phyloP scores from a whole-genome alignment of 2,329 filamentous ascomycete species.

The Fusarium virguliforme region DNA sequence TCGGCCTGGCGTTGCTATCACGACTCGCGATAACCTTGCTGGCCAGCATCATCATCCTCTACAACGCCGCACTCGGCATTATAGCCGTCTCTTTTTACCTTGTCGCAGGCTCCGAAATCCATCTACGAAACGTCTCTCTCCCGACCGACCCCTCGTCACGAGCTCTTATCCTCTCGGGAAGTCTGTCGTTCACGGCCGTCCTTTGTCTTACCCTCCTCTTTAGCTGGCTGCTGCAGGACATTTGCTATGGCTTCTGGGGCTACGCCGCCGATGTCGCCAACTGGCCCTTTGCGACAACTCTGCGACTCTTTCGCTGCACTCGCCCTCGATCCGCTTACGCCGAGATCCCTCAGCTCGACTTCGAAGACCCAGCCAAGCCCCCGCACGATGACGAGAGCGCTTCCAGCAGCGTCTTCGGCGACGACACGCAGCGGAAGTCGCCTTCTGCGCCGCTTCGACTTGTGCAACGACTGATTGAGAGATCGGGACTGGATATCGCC shows the following conservation, averaged over 20 bases:
- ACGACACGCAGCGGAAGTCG: not conserved
- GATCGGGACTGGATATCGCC: not conserved
- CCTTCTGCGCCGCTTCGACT: not conserved
- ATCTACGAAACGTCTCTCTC: constrained; percentile 55
- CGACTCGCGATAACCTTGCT: constrained; percentile 29
- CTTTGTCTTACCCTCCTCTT: constrained; percentile 33
- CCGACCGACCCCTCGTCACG: constrained; percentile 53
- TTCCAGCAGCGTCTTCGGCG: not conserved
- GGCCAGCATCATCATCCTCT: constrained; percentile 33
- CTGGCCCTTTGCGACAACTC: constrained; percentile 43
- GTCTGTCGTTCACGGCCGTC: constrained; percentile 49
- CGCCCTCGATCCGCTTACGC: constrained; percentile 28
- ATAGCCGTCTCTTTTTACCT: constrained; percentile 53
- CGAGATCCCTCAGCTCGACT: constrained; percentile 48
- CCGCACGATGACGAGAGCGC: not conserved
- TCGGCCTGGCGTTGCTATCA: constrained; percentile 22
- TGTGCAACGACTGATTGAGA: not conserved
- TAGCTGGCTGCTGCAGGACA: constrained; percentile 50
- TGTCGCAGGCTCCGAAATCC: constrained; percentile 55
- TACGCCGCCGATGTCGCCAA: constrained; percentile 50
- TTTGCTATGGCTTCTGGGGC: constrained; percentile 39
- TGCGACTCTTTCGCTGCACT: constrained; percentile 23
- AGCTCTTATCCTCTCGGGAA: constrained; percentile 53
- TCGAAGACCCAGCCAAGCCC: constrained; percentile 30
- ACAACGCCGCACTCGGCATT: constrained; percentile 31